These are phyloP conservation scores for Fusarium sp. DNA, from an alignment of 2,329 filamentous ascomycete genomes.

Conservation along the genomic window DNA sequence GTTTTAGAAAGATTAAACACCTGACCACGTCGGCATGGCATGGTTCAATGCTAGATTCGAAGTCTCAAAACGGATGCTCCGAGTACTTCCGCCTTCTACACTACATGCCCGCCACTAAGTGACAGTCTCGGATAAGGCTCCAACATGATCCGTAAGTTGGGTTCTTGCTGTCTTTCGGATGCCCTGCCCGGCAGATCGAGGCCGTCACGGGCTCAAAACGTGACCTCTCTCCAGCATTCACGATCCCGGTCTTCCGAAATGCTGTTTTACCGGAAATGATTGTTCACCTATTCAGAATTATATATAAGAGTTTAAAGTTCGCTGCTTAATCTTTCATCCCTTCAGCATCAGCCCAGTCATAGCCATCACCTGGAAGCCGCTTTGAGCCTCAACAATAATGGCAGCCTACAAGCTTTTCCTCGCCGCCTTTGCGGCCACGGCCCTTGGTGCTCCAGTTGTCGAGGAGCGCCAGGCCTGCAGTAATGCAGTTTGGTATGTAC, in stretches of 20 bases:
- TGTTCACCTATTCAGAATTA: background rate
- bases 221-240: background rate
- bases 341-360: constrained; percentile 5
- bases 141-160: constrained; percentile 19
- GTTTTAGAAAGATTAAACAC: constrained; percentile 1
- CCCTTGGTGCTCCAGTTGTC: constrained; percentile 53
- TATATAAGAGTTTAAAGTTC: constrained; percentile 22
- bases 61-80: constrained; percentile 19
- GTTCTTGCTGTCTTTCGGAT: background rate
- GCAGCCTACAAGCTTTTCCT: constrained; percentile 29
- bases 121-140: constrained; percentile 1
- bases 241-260: constrained; percentile 35
- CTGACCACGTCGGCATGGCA: constrained; percentile 9
- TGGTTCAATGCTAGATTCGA: background rate
- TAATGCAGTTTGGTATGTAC: constrained; percentile 31
- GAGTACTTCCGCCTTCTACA: constrained; percentile 10
- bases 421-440: constrained; percentile 41
- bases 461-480: constrained; percentile 50
- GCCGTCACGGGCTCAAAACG: background rate
- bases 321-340: background rate
- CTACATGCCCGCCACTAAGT: background rate
- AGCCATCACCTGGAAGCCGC: constrained; percentile 1
- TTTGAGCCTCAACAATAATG: constrained; percentile 21
- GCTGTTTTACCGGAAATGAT: background rate
- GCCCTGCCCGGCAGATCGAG: background rate